A percentile compares a stretch with the other conserved stretches of the same genome.
These are phyloP conservation scores for Colletotrichum tofieldiae DNA, from an alignment of 2,329 filamentous ascomycete species.

Conservation along the genomic window DNA sequence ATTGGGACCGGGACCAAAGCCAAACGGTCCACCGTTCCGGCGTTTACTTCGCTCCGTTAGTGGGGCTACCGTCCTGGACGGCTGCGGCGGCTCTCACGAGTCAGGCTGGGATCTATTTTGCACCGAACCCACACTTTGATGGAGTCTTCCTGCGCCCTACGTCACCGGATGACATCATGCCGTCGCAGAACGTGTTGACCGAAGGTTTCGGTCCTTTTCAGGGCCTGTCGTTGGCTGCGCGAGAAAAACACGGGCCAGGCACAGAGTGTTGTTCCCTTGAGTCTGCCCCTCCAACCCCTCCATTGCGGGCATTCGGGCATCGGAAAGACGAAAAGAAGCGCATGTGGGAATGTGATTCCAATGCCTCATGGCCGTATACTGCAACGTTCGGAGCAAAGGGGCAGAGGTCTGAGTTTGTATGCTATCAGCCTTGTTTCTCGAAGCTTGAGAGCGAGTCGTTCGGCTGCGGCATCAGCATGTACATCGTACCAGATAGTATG, in stretches of 20 bases:
- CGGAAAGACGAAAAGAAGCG: slow-evolving; percentile 7
- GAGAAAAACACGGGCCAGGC: background rate
- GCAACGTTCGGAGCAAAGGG: too few species aligned
- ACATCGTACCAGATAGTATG: too few species aligned
- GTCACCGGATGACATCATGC: slow-evolving; percentile 39
- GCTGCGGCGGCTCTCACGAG: slow-evolving; percentile 27
- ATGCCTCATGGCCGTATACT: background rate
- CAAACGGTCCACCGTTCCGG: background rate
- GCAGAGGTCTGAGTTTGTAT: background rate
- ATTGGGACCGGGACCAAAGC: background rate
- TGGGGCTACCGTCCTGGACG: slow-evolving; percentile 3
- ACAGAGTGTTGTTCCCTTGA: slow-evolving; percentile 7
- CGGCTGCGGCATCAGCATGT: background rate
- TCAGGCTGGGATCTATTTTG: slow-evolving; percentile 13
- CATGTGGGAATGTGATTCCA: background rate
- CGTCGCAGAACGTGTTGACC: slow-evolving; percentile 23
- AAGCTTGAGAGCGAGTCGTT: background rate
- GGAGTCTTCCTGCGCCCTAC: slow-evolving; percentile 10
- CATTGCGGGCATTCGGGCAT: slow-evolving; percentile 1
- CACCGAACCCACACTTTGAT: slow-evolving; percentile 8
- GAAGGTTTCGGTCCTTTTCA: slow-evolving; percentile 26
- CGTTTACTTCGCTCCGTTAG: background rate
- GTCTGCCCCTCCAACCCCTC: slow-evolving; percentile 20
- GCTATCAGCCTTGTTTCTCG: too few species aligned
- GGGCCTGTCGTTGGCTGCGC: slow-evolving; percentile 12